Evolutionary conservation across 2,329 filamentous ascomycete genomes (phyloP).

Genomic region (Ophiostoma tasmaniense): DNA sequence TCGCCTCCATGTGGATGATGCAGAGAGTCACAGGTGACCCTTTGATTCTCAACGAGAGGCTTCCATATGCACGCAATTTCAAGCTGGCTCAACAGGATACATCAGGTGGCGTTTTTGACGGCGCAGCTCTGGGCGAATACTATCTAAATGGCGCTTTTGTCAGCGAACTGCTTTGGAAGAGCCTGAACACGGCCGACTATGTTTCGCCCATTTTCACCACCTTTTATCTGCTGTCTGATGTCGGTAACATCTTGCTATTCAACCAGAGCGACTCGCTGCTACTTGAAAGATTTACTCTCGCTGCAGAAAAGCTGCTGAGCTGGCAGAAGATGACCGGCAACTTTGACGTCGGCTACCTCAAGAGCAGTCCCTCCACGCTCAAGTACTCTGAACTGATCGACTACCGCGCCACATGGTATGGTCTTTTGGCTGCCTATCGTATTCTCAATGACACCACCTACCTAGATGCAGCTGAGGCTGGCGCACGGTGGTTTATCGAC

Average conservation of each 20-base stretch:
- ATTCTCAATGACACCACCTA: constrained; percentile 12
- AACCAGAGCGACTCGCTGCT: neutral
- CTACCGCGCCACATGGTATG: constrained; percentile 18
- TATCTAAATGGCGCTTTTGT: neutral
- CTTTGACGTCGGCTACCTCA: constrained; percentile 18
- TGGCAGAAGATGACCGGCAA: constrained; percentile 15
- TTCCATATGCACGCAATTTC: neutral
- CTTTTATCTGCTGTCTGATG: neutral
- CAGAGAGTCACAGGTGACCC: neutral
- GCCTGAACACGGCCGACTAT: neutral
- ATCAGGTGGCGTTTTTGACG: neutral
- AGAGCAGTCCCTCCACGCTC: constrained; percentile 11
- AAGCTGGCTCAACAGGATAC: neutral
- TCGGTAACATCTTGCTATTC: neutral
- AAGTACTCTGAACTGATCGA: constrained; percentile 17
- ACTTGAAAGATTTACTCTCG: constrained; percentile 9
- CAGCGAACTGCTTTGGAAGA: neutral
- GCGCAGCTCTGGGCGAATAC: neutral
- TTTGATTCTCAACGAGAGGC: neutral
- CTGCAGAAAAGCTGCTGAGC: constrained; percentile 16
- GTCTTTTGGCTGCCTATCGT: constrained; percentile 15
- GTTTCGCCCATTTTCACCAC: neutral
- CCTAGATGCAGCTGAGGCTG: neutral
- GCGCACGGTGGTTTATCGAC: neutral
- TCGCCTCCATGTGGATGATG: neutral